Evolutionary conservation across 108 stramenopile genomes (phyloP), one percentile per base, ranked within the genome.

Genomic region (Nitzschia palea): DNA sequence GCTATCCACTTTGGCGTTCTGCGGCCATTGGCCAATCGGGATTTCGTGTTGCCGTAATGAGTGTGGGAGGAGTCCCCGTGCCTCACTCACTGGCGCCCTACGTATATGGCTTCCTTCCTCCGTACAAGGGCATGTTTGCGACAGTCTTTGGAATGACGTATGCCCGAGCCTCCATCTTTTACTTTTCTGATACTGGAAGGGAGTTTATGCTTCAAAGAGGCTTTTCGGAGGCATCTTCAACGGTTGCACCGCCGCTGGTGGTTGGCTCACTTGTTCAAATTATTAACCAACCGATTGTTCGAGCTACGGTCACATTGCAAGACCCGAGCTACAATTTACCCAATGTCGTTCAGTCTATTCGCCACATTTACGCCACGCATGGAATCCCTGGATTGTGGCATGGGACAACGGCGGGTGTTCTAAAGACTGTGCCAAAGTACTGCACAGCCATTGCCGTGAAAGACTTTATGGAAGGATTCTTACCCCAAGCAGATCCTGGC

Each of bases 341-440:
- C 14, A 88, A 92, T 51, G 92, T 90, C 30, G 35, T 71, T 44
- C 77, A 79, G 20, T 90, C 94, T 1, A 69, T 98, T 8, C 54
- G 50, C 20, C 65, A 79, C 14, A 93, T 99, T 62, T 88, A 91
- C 62, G 30, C 78, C 70, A 83, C 64, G 32, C 70, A 94, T 64
- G 96, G 93, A 1, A 18, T 90, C 17, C 27, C 48, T 26, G 93
- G 91, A 51, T 68, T 96, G 36, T 96, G 95, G 95, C 94, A 95
- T 61, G 97, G 97, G 15, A 93, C 93, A 8, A 79, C 78, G 14
- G 98, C 98, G 2, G 98, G 97, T 0, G 85, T 98, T 22, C 77
- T 98, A 30, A 99, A 99, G 70, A 97, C 97, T n/a, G 98, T 99
- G 22, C 98, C 98, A 2, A 99, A 99, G 50, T 99, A 99, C 63